Evolutionary conservation across 306 rosid genomes (phyloP), one percentile per base, ranked within the genome.

Genomic region (Ammopiptanthus mongolicus): DNA sequence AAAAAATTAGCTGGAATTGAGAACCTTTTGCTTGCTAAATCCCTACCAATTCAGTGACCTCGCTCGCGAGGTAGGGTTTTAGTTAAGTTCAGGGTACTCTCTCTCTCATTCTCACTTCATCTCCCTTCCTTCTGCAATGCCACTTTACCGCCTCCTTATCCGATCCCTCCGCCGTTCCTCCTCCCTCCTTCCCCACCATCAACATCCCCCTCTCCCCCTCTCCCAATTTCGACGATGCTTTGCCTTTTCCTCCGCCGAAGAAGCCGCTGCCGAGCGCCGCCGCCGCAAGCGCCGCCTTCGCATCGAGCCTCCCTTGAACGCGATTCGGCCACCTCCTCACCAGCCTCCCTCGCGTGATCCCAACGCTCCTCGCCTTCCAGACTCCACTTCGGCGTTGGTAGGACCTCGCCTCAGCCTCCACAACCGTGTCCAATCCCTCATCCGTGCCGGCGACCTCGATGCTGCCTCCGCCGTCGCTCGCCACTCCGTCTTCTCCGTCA

Each of bases 211-310:
- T 31, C 19, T 9, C 23, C 37, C n/a, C 19, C 53, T 50, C 67
- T 44, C 65, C 18, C 81, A 74, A 17, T 66, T 22, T 36, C 97
- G 97, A 23, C 2, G 25, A n/a, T 71, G 83, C 75, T 88, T 88
- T 28, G 89, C 96, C 6, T 90, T 87, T 71, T 88, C 98, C 77
- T 89, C 96, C 12, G 97, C 97, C 46, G 98, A 93, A 74, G 98
- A 93, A 74, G 98, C 98, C 0, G 96, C 98, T 0, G 98, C 98
- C 0, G 98, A 89, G 77, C 90, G 98, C 3, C 97, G 98, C 11
- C 96, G 94, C 15, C 84, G 96, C 25, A 93, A 93, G 78, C 94
- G 97, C 8, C 91, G 97, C 0, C 87, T 89, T 5, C 97, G 98
- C 46, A 93, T 87, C 82, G 97, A 93, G 85, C 98, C 98, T 0